Evolutionary conservation across 2,329 filamentous ascomycete genomes (phyloP).

Genomic region (Xylariaceae sp.): DNA sequence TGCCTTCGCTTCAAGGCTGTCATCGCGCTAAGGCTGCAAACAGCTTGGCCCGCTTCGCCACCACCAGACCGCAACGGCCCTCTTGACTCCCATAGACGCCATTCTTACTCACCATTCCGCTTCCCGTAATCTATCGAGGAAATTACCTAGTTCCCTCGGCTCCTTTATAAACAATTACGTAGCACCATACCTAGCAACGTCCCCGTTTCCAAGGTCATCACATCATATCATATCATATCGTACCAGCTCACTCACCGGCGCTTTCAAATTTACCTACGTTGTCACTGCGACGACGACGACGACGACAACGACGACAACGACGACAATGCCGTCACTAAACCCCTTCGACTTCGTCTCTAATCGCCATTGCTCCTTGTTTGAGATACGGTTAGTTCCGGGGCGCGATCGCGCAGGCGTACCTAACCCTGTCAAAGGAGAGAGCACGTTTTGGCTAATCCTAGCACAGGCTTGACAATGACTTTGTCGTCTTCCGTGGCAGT

Average conservation of each 20-base stretch:
- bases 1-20: background rate
- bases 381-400: conserved; percentile 47
- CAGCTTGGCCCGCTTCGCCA: background rate
- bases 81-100: conserved; percentile 1
- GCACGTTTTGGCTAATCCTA: conserved; percentile 4
- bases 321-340: conserved; percentile 52
- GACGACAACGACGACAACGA: background rate
- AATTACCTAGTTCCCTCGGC: background rate
- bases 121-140: conserved; percentile 6
- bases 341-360: conserved; percentile 49
- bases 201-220: background rate
- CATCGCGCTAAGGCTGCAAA: background rate
- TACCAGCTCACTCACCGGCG: background rate
- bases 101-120: conserved; percentile 6
- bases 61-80: background rate
- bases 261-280: background rate
- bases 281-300: background rate
- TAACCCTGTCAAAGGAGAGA: background rate
- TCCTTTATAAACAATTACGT: conserved; percentile 3
- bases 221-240: too few relatives aligned
- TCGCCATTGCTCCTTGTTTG: conserved; percentile 50
- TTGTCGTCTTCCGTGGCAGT: conserved; percentile 70
- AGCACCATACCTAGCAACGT: conserved; percentile 4
- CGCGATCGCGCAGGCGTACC: background rate
- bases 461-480: conserved; percentile 66